These are phyloP conservation scores for Basidiobolus heterosporus DNA, from an alignment of 371 early-diverging fungal genomes.

Conservation along the genomic window DNA sequence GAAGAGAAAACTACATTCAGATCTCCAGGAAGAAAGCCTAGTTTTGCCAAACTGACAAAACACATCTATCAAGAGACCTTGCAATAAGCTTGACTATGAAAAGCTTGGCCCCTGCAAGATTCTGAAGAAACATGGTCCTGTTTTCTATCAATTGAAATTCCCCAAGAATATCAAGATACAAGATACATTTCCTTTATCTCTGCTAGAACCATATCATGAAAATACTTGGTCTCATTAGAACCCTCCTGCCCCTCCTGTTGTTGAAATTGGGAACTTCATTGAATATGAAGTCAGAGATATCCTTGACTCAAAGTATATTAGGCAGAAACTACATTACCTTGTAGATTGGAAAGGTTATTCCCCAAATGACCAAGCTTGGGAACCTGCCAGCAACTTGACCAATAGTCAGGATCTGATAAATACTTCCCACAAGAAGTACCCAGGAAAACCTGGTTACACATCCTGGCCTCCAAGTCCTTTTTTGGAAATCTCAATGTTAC, in stretches of 20 bases:
- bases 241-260: not conserved
- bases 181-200: not conserved
- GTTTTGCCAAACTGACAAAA: not conserved
- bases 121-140: not conserved
- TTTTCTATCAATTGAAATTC: constrained; percentile 3
- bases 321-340: not conserved
- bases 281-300: not conserved
- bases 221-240: not conserved
- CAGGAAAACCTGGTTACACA: too few relatives aligned
- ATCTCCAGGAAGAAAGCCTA: not conserved
- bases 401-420: not conserved
- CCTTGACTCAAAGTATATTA: not conserved
- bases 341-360: constrained; percentile 4
- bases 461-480: too few relatives aligned
- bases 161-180: not conserved
- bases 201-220: not conserved
- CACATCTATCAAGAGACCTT: not conserved
- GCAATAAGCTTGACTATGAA: not conserved
- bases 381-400: not conserved
- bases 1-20: not conserved
- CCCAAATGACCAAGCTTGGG: constrained; percentile 1
- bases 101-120: constrained; percentile 1
- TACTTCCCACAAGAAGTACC: too few relatives aligned
- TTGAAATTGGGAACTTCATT: not conserved
- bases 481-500: too few relatives aligned